These are phyloP conservation scores for Vitis hybrid DNA, from an alignment of 177 flowering plant species.

Conservation along the genomic window DNA sequence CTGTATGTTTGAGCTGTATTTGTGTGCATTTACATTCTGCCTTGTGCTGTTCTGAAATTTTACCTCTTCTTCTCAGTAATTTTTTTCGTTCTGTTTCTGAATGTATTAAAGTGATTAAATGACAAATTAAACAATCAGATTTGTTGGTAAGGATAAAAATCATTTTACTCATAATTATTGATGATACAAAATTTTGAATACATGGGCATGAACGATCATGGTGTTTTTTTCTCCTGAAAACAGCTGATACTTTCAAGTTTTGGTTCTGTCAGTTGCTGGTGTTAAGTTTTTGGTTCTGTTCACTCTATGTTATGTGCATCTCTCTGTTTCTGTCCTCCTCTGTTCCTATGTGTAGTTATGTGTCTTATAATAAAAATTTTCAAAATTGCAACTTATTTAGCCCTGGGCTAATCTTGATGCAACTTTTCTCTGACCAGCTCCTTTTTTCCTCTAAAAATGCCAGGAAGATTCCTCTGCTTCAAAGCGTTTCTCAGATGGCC, in stretches of 20 bases:
- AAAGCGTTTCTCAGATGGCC: constrained; percentile 25
- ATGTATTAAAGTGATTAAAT: not conserved
- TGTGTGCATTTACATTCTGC: not conserved
- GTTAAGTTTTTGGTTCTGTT: not conserved
- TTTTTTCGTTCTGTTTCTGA: not conserved
- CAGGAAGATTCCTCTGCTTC: constrained; percentile 44
- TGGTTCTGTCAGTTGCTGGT: not conserved
- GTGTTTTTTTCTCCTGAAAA: not conserved
- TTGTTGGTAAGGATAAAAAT: no score
- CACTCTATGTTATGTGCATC: not conserved
- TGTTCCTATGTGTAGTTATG: not conserved
- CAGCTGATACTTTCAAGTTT: not conserved
- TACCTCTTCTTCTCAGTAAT: not conserved
- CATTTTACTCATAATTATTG: not conserved
- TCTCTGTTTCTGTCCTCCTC: not conserved
- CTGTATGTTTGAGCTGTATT: not conserved
- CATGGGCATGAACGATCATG: not conserved
- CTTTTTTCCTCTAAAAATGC: constrained; percentile 9
- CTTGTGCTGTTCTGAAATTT: not conserved
- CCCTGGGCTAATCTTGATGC: not conserved
- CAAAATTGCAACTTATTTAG: not conserved
- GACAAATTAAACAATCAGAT: no score
- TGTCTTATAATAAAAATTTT: no score
- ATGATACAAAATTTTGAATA: not conserved
- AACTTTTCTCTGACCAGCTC: not conserved